Conservation (phyloP, 257 asterid genomes). For the Solanum chiquidenum region DNA sequence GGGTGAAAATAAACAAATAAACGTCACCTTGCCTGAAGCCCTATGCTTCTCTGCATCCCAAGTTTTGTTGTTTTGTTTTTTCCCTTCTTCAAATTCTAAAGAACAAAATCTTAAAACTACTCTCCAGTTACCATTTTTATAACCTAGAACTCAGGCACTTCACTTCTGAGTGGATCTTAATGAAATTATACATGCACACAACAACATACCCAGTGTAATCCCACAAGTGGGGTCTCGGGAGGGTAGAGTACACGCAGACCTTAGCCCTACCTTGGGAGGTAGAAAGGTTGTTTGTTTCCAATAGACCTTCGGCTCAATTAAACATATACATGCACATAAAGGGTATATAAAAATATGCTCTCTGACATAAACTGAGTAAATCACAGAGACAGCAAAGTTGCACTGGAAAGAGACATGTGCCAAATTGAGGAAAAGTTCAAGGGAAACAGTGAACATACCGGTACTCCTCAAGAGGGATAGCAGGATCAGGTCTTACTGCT, state of each 20-base stretch:
- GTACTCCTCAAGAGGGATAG: slow-evolving; percentile 75
- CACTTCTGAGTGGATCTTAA: neutral
- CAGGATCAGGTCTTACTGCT: slow-evolving; percentile 88
- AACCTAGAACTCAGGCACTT: neutral
- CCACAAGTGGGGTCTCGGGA: neutral
- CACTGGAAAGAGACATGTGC: neutral
- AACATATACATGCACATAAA: neutral
- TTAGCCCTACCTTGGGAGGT: neutral
- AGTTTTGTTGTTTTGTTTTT: neutral
- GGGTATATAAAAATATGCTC: neutral
- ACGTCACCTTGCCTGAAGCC: neutral
- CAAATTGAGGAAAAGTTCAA: neutral
- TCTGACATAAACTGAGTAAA: neutral
- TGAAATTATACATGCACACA: neutral
- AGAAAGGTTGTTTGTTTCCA: neutral
- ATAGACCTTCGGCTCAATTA: neutral
- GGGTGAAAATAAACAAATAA: neutral
- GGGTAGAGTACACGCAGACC: neutral
- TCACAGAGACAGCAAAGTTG: neutral
- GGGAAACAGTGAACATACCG: slow-evolving; percentile 30
- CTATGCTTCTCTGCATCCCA: neutral
- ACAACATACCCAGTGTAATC: neutral
- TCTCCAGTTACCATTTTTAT: neutral
- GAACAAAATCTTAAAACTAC: neutral
- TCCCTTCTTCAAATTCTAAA: neutral